Conservation (phyloP, 2,329 filamentous ascomycete species). For the Madurella fahalii region DNA sequence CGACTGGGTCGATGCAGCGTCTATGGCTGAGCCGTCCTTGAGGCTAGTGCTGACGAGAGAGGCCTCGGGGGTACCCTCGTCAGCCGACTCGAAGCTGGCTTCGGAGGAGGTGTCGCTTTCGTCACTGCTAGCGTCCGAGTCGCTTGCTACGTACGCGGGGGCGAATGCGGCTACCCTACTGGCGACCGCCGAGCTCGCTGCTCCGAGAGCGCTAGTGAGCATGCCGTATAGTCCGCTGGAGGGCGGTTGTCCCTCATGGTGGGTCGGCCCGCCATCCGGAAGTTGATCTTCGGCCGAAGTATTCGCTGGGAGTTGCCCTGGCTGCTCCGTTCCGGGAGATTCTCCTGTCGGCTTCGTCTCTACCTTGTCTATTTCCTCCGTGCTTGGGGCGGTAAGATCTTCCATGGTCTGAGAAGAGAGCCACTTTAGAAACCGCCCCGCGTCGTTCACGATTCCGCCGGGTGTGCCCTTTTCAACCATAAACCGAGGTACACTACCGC, state of each 20-base stretch:
- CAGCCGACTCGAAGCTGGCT: conserved; percentile 47
- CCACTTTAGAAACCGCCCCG: conserved; percentile 80
- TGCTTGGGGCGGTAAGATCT: conserved; percentile 28
- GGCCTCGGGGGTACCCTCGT: conserved; percentile 31
- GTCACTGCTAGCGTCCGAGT: conserved; percentile 28
- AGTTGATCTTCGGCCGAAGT: conserved; percentile 11
- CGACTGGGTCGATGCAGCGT: conserved; percentile 30
- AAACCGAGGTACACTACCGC: conserved; percentile 81
- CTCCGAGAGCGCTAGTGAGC: conserved; percentile 49
- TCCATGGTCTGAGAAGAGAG: conserved; percentile 40
- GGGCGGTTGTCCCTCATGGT: conserved; percentile 20
- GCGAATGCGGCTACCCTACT: conserved; percentile 35
- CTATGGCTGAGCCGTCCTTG: conserved; percentile 19
- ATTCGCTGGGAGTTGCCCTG: not conserved
- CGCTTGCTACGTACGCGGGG: conserved; percentile 29
- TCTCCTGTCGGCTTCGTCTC: conserved; percentile 29
- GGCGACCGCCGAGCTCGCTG: conserved; percentile 46
- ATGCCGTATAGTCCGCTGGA: conserved; percentile 51
- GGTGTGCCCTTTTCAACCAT: conserved; percentile 90
- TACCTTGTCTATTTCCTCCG: conserved; percentile 28
- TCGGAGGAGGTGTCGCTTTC: conserved; percentile 45
- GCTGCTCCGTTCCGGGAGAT: conserved; percentile 23
- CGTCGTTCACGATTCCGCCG: conserved; percentile 72
- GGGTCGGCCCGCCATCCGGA: conserved; percentile 11
- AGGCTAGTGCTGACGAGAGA: not conserved